Base-by-base conservation (phyloP, 768 basidiomycete genomes). In the Coprinellus aureogranulatus region DNA sequence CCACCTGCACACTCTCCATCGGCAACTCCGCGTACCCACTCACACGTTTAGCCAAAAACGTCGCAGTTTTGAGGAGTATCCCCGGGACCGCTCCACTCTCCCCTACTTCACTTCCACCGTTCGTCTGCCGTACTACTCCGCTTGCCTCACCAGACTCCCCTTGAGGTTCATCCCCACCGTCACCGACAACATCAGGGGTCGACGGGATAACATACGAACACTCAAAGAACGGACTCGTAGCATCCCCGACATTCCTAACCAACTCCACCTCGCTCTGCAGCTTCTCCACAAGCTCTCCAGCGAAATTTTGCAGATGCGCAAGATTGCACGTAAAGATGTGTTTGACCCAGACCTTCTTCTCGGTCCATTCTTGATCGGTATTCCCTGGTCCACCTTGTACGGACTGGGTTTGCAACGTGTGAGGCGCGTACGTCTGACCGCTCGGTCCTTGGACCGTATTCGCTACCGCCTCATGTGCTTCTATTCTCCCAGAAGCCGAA, bases 261-360 rank as follows among this genome's bases (percentile, higher is more conserved):
- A 78, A 34, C 67, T 72, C 59, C 0, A 76, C 70, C 25, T 67
- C 50, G 1, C 67, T 37, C 62, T 84, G 82, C 14, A 84, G 70
- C 14, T 63, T 63, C 23, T 66, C 62, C 3, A 84, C 65, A 27
- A 82, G 61, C 5, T 45, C 53, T 2, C 72, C 73, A 12, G 81
- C 73, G 1, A 70, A 68, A 45, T 40, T 54, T 61, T 84, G 82
- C 45, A 81, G 64, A 2, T 52, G 30, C n/a, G 65, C 62, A 16
- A 68, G 60, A 58, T 84, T 84, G n/a, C 78, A 70, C 0, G 79
- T 80, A 60, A 82, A 84, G 42, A 84, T 58, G 55, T 84, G 82
- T 23, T 72, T 70, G 16, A 76, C 67, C 18, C 46, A 65, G 2
- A 67, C 67, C 14, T 52, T 54, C 18, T 51, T 44, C 3, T 42